A percentile compares a stretch with the other conserved stretches of the same genome.
phyloP scores from a whole-genome alignment of 2,329 filamentous ascomycete genomes.

The Capronia americana region DNA sequence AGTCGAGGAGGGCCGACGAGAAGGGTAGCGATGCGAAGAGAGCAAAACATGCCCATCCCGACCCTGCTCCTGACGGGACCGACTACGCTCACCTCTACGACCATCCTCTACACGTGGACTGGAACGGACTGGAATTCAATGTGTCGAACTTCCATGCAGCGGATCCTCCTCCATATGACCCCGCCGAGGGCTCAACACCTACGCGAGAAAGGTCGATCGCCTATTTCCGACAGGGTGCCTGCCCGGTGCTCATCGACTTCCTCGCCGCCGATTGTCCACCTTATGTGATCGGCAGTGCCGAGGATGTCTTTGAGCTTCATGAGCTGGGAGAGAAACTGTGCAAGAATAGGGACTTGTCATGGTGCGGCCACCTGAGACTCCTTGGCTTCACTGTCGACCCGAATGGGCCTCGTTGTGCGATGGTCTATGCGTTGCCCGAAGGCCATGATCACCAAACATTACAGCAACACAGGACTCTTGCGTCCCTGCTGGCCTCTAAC shows the following conservation, averaged over 20 bases:
- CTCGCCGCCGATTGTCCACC: conserved; percentile 33
- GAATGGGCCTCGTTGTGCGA: conserved; percentile 35
- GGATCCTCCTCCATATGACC: conserved; percentile 40
- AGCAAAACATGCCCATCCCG: conserved; percentile 28
- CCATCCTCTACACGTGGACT: conserved; percentile 40
- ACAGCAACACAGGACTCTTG: conserved; percentile 38
- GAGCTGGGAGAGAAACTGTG: conserved; percentile 36
- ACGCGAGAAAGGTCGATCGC: conserved; percentile 35
- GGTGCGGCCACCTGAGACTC: conserved; percentile 47
- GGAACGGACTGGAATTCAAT: conserved; percentile 35
- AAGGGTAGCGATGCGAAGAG: conserved; percentile 32
- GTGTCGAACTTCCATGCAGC: conserved; percentile 26
- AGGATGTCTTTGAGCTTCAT: conserved; percentile 37
- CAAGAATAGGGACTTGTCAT: conserved; percentile 34
- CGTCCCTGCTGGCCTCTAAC: conserved; percentile 37
- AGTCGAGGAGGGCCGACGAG: conserved; percentile 52
- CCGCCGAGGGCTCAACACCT: conserved; percentile 28
- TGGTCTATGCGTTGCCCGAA: conserved; percentile 39
- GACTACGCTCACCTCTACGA: conserved; percentile 33
- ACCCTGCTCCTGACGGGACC: conserved; percentile 24
- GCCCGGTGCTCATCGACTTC: conserved; percentile 38
- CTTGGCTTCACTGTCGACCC: conserved; percentile 45
- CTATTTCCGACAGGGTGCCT: conserved; percentile 32
- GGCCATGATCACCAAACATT: conserved; percentile 33
- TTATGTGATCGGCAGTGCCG: conserved; percentile 35